Evolutionary conservation across 768 basidiomycete genomes (phyloP), one percentile per base, ranked within the genome.

Genomic region (Boletus sp.): DNA sequence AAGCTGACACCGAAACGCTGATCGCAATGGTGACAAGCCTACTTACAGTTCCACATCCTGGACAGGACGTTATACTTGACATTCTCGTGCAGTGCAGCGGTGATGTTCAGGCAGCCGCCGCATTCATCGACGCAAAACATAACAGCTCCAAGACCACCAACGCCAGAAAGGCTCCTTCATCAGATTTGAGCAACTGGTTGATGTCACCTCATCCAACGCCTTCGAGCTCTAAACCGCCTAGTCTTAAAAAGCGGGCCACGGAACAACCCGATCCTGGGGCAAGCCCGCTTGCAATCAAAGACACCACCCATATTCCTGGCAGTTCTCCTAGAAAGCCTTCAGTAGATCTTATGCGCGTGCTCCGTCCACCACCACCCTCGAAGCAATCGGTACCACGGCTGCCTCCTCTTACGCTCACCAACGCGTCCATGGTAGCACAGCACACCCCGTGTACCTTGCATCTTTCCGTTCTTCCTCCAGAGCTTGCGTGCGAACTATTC

Each of bases 391-490:
- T 54, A 39, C 61, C 61, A 6, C 77, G 80, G 50, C 70, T 83
- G 28, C 75, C 80, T n/a, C 90, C 90, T 7, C 70, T 92, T 30
- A 80, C 76, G 3, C 80, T 93, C 3, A 74, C 80, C 7, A 86
- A 76, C 46, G 83, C 90, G 17, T 71, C 76, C 17, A 75, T 90
- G 72, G 83, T 93, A 3, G 78, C 85, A 29, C 67, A 83, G 60
- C 81, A 92, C 66, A 87, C 83, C 0, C 87, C 92, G 0, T 91
- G 89, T 58, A 92, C 91, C 1, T 67, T 91, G 42, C 90, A 92
- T 68, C 71, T 75, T 17, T 83, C 85, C 12, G 67, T 89, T 20
- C 79, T 93, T 10, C 89, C 92, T 8, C 80, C 83, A 3, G 86
- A 90, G 47, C 80, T 93, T 17, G 91, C 92, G 0, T 90, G 82